Percentiles rank a stretch among this genome's conserved stretches.
Conservation (phyloP, 352 stramenopile genomes). For the Globisporangium emineosum region DNA sequence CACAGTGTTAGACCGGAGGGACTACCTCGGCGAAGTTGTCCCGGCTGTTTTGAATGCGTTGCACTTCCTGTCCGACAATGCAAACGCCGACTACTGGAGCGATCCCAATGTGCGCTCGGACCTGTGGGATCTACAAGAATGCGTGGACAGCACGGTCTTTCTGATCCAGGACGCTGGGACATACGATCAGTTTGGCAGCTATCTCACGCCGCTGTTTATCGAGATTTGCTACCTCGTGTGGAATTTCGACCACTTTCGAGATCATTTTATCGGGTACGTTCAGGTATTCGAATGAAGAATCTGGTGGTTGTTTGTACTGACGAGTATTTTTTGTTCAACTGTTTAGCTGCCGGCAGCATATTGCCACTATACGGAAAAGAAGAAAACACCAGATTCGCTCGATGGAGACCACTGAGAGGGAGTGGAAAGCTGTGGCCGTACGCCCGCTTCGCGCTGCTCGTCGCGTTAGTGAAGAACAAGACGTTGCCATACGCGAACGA, state of each 20-base stretch:
- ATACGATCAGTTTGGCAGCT: background rate
- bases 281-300: background rate
- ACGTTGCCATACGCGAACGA: background rate
- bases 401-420: background rate
- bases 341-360: background rate
- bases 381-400: background rate
- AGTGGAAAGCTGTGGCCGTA: background rate
- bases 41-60: background rate
- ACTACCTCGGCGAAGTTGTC: background rate
- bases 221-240: background rate
- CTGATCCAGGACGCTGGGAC: background rate
- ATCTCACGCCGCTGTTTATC: background rate
- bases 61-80: background rate
- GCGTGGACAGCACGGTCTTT: background rate
- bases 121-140: background rate
- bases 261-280: background rate
- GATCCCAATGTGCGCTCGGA: background rate
- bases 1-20: background rate
- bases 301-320: background rate
- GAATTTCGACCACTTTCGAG: background rate
- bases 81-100: background rate
- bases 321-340: background rate
- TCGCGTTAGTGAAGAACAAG: background rate
- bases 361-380: background rate
- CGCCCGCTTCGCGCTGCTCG: background rate